A percentile compares a stretch with the other conserved stretches of the same genome.
Conservation (phyloP, 129 eudicot species). For the Helianthus annuus region HanXRQr2.0-SUNRISE NC_035444.2:11305437-11305936, state of each 20-base stretch:
- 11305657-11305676: background rate
- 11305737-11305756: background rate
- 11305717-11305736: background rate
- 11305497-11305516: background rate
- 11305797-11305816: background rate
- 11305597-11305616: background rate
- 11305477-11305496: background rate
- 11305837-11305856: no score
- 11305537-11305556: background rate
- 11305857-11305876: no score
- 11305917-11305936: background rate
- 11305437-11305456: background rate
- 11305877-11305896: no score
- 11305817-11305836: background rate
- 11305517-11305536: background rate
- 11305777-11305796: background rate
- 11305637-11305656: slow-evolving; percentile 10
- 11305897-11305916: background rate
- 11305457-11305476: background rate
- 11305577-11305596: background rate
- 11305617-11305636: background rate
- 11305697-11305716: background rate
- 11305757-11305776: background rate
- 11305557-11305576: slow-evolving; percentile 8
- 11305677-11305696: background rate